These are phyloP conservation scores for Elsinoe necatrix DNA, from an alignment of 2,329 filamentous ascomycete genomes.

Conservation along the genomic window DNA sequence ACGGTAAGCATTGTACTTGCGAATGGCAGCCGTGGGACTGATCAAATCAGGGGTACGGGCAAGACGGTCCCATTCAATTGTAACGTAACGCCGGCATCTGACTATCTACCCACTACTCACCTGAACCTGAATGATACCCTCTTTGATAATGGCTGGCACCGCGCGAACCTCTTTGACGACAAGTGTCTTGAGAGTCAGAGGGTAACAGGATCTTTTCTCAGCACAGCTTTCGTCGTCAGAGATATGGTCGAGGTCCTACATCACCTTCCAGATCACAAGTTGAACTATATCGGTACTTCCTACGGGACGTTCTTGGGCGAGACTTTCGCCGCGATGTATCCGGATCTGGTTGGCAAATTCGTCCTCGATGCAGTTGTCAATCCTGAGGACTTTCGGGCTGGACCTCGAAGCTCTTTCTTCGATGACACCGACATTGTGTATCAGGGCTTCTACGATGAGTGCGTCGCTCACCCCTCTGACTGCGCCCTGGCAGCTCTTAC, in stretches of 20 bases:
- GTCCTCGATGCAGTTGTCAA: constrained; percentile 42
- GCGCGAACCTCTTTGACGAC: constrained; percentile 30
- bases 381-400: constrained; percentile 28
- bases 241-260: constrained; percentile 45
- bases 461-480: constrained; percentile 27
- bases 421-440: constrained; percentile 30
- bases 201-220: constrained; percentile 36
- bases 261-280: constrained; percentile 26
- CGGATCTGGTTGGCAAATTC: constrained; percentile 30
- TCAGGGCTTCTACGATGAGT: constrained; percentile 41
- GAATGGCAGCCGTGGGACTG: constrained; percentile 26
- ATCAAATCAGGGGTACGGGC: background rate
- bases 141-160: constrained; percentile 36
- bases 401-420: constrained; percentile 26
- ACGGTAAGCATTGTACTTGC: constrained; percentile 32
- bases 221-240: constrained; percentile 39
- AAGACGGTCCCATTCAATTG: background rate
- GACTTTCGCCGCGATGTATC: constrained; percentile 36
- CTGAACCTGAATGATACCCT: constrained; percentile 33
- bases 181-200: constrained; percentile 23
- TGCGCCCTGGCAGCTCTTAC: constrained; percentile 28
- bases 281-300: constrained; percentile 41
- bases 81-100: background rate
- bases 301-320: constrained; percentile 41
- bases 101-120: constrained; percentile 17